Evolutionary conservation across 768 basidiomycete species (phyloP), one percentile per base, ranked within the genome.

Genomic region (Baorangia bicolor): DNA sequence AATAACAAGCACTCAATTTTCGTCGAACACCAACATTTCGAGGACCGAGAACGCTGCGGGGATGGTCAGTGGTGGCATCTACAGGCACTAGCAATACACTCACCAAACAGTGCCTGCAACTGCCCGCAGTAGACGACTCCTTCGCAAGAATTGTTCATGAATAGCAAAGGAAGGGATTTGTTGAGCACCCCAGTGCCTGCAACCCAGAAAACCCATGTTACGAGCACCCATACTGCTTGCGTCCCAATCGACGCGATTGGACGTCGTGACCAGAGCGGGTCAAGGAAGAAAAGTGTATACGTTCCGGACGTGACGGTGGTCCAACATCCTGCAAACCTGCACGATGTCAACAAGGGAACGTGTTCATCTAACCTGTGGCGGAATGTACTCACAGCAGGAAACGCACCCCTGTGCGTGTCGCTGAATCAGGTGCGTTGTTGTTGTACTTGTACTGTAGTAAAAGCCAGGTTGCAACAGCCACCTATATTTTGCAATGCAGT

Each of bases 181-280:
- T 83, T 82, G 43, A 86, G 64, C 23, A 81, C 67, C 0, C 78
- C 79, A 4, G 83, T 76, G 40, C 82, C 81, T 14, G 83, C 72
- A 20, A 85, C 74, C 86, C 85, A 87, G 43, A 85, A 71, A 18
- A 80, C 61, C 83, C 82, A 85, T 14, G 85, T 85, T 1, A 79
- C 55, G 28, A 84, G 68, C 5, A 81, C 68, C 86, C 86, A 87
- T 40, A 85, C 69, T 13, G 75, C 76, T 61, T 87, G 86, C 0
- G 82, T 74, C 9, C 84, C 84, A 37, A 86, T 70, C 13, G 85
- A 86, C 11, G 80, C 75, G 16, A 84, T 57, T 4, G 80, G 75
- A 53, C 78, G 77, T 54, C 71, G 78, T 20, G 82, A 80, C 78
- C 81, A 84, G 16, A 71, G 68, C 1, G 84, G 84, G 62, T 87